Evolutionary conservation across 2,329 filamentous ascomycete genomes (phyloP).

Genomic region (Coleophoma eucalyptorum): DNA sequence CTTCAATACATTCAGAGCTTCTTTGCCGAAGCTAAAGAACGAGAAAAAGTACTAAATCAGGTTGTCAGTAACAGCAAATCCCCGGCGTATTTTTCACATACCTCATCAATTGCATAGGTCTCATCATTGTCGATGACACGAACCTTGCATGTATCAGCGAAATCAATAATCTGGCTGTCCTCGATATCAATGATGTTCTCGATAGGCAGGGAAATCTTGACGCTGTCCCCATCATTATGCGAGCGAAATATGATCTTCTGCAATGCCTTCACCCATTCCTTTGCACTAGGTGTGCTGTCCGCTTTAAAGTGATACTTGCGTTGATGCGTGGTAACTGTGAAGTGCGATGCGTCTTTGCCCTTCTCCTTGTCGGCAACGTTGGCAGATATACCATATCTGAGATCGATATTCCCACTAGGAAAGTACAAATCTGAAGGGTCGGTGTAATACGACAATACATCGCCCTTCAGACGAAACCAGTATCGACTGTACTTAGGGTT

Average conservation of each 20-base stretch:
- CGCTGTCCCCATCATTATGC: conserved; percentile 93
- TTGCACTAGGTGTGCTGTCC: conserved; percentile 82
- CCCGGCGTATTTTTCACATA: conserved; percentile 31
- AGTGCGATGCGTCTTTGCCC: conserved; percentile 68
- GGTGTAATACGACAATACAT: conserved; percentile 85
- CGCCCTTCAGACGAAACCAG: conserved; percentile 90
- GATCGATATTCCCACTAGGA: conserved; percentile 84
- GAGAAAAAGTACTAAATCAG: conserved; percentile 83
- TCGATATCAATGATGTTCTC: conserved; percentile 90
- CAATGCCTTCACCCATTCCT: conserved; percentile 93
- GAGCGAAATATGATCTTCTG: conserved; percentile 94
- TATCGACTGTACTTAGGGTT: conserved; percentile 86
- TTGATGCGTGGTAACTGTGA: conserved; percentile 77
- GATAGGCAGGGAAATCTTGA: conserved; percentile 91
- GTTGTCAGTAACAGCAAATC: not conserved
- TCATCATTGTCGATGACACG: conserved; percentile 91
- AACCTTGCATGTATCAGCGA: conserved; percentile 91
- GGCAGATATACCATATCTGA: conserved; percentile 89
- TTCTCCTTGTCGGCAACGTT: conserved; percentile 69
- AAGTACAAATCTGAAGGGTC: conserved; percentile 87
- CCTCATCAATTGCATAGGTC: conserved; percentile 92
- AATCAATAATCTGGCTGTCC: conserved; percentile 84
- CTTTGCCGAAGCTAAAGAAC: conserved; percentile 82
- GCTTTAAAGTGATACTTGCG: conserved; percentile 84
- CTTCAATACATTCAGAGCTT: conserved; percentile 74